These are phyloP conservation scores for Penicillium atrosanguineum DNA, from an alignment of 495 filamentous ascomycete genomes.

Conservation along the genomic window DNA sequence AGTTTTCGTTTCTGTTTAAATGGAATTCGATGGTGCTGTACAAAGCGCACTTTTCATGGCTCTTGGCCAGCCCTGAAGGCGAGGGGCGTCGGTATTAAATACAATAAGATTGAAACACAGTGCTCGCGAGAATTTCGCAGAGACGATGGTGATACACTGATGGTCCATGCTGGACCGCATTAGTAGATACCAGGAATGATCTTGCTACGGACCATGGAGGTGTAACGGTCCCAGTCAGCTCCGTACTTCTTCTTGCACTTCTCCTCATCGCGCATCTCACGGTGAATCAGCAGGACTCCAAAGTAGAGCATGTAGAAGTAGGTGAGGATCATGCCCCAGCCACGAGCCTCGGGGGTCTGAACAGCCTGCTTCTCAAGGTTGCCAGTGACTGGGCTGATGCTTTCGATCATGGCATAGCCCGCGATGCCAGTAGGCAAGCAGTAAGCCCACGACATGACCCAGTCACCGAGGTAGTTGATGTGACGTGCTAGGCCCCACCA, in stretches of 20 bases:
- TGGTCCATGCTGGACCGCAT: not conserved
- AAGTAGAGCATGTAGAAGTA: slow-evolving; percentile 98
- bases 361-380: slow-evolving; percentile 58
- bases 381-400: slow-evolving; percentile 46
- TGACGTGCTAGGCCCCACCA: slow-evolving; percentile 96
- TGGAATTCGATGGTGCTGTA: not conserved
- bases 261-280: slow-evolving; percentile 87
- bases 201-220: slow-evolving; percentile 73
- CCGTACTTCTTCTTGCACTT: slow-evolving; percentile 94
- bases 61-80: not conserved
- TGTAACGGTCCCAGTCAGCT: slow-evolving; percentile 89
- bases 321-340: slow-evolving; percentile 82
- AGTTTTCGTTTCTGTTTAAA: too few relatives aligned
- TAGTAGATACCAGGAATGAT: slow-evolving; percentile 94
- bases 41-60: slow-evolving; percentile 1
- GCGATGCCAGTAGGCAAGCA: slow-evolving; percentile 85
- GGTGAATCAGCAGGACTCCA: slow-evolving; percentile 81
- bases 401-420: slow-evolving; percentile 62
- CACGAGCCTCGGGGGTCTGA: slow-evolving; percentile 64
- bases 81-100: not conserved
- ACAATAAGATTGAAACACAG: not conserved
- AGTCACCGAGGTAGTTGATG: slow-evolving; percentile 98
- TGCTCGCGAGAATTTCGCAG: not conserved
- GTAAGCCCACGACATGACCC: slow-evolving; percentile 91
- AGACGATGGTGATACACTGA: not conserved